Percentiles rank a stretch among this genome's conserved stretches.
These are phyloP conservation scores for Clavispora vitiphila DNA, from an alignment of 805 yeast species.

Conservation along the genomic window DNA sequence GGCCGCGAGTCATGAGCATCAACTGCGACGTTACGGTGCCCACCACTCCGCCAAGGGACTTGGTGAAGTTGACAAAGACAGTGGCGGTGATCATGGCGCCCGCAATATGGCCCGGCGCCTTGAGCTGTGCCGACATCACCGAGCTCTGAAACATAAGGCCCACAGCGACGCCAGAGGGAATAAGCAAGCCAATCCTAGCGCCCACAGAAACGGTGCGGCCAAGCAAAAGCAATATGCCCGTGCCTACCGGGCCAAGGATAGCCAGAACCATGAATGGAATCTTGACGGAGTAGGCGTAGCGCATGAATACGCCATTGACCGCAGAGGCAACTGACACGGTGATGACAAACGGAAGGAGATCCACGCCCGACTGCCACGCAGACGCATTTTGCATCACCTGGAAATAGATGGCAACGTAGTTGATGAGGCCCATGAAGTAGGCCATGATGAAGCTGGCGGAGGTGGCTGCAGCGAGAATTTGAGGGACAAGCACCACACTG, in stretches of 20 bases:
- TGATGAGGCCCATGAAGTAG: constrained; percentile 35
- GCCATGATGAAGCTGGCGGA: constrained; percentile 31
- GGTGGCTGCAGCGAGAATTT: constrained; percentile 34
- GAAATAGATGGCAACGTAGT: constrained; percentile 33
- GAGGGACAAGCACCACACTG: constrained; percentile 32
- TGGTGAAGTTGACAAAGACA: constrained; percentile 28
- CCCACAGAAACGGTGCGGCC: constrained; percentile 17
- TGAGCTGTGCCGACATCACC: constrained; percentile 30
- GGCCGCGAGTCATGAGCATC: constrained; percentile 16
- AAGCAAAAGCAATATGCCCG: constrained; percentile 28
- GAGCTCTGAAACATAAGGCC: constrained; percentile 36
- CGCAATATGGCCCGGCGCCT: constrained; percentile 31
- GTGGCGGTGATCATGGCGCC: constrained; percentile 34
- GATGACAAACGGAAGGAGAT: constrained; percentile 31
- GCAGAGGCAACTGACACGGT: constrained; percentile 30
- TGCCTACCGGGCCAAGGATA: constrained; percentile 28
- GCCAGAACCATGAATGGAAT: constrained; percentile 27
- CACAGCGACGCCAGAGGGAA: constrained; percentile 29
- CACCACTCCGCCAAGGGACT: constrained; percentile 29
- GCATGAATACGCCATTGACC: constrained; percentile 27
- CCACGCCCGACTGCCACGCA: constrained; percentile 35
- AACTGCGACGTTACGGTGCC: constrained; percentile 29
- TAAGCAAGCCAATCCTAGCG: constrained; percentile 28
- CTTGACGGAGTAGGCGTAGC: constrained; percentile 25
- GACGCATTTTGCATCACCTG: constrained; percentile 33